These are phyloP conservation scores for Metschnikowia picachoensis DNA, from an alignment of 805 yeast species.

Conservation along the genomic window DNA sequence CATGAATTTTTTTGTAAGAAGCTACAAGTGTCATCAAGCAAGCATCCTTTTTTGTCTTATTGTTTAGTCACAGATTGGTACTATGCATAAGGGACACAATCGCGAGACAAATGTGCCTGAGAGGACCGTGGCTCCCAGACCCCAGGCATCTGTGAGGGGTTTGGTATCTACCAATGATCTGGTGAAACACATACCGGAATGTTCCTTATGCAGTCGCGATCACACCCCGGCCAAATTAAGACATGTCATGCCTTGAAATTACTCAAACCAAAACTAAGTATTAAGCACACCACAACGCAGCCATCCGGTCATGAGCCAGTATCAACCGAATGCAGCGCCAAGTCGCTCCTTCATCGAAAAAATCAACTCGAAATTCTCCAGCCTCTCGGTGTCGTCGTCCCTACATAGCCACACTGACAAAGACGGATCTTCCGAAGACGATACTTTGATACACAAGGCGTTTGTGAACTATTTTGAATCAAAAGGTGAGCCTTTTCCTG, in stretches of 20 bases:
- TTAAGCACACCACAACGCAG: not conserved
- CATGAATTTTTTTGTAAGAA: too few species aligned
- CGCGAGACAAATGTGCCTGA: too few species aligned
- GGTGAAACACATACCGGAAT: too few species aligned
- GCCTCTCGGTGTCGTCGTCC: constrained; percentile 27
- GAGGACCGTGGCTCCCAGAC: too few species aligned
- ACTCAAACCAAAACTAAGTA: not conserved
- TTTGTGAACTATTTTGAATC: constrained; percentile 37
- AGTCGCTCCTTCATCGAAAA: constrained; percentile 32
- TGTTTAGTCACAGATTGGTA: too few species aligned
- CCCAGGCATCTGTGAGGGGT: too few species aligned
- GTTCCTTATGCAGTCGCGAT: not conserved
- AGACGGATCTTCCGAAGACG: constrained; percentile 37
- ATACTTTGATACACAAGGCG: constrained; percentile 42
- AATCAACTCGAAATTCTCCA: constrained; percentile 36
- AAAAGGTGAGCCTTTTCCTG: constrained; percentile 35
- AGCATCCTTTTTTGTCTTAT: too few species aligned
- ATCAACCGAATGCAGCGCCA: constrained; percentile 22
- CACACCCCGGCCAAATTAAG: not conserved
- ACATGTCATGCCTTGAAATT: too few species aligned
- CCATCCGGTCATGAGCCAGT: constrained; percentile 18
- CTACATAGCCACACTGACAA: constrained; percentile 24
- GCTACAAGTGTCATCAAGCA: too few species aligned
- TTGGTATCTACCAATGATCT: too few species aligned
- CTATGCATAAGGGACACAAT: too few species aligned